Evolutionary conservation across 768 basidiomycete species (phyloP).

Genomic region (Trametes villosa): DNA sequence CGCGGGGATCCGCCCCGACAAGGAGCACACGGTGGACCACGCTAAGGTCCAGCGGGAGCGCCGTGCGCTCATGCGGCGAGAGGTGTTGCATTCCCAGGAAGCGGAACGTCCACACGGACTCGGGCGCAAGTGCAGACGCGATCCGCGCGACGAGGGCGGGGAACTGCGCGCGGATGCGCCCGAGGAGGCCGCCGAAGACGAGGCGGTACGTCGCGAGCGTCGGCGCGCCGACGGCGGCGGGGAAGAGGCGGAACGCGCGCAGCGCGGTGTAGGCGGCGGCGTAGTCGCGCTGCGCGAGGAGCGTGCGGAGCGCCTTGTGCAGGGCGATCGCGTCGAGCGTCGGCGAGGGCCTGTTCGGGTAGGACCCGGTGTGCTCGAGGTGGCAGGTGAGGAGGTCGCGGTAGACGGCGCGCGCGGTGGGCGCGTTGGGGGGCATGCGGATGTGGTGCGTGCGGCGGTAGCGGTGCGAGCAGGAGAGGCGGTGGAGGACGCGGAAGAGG

Average conservation of each 20-base stretch:
- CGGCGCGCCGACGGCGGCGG: slow-evolving; percentile 1
- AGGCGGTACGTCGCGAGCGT: slow-evolving; percentile 24
- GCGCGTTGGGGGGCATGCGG: slow-evolving; percentile 28
- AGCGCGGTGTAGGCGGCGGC: slow-evolving; percentile 49
- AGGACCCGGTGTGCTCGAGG: slow-evolving; percentile 24
- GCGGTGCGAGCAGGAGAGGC: slow-evolving; percentile 15
- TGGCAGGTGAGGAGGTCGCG: slow-evolving; percentile 48
- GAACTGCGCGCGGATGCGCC: slow-evolving; percentile 15
- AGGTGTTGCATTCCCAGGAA: slow-evolving; percentile 27
- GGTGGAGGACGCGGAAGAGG: slow-evolving; percentile 43
- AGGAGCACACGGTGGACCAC: slow-evolving; percentile 24
- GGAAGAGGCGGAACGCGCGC: slow-evolving; percentile 27
- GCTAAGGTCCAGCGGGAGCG: slow-evolving; percentile 9
- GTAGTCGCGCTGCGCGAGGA: slow-evolving; percentile 51
- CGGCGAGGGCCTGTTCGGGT: slow-evolving; percentile 6
- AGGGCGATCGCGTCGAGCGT: slow-evolving; percentile 35
- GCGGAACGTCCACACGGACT: slow-evolving; percentile 26
- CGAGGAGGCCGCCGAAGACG: slow-evolving; percentile 20
- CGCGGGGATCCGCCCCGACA: slow-evolving; percentile 17
- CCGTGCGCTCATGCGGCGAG: neutral
- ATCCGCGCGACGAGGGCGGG: slow-evolving; percentile 9
- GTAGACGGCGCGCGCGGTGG: slow-evolving; percentile 48
- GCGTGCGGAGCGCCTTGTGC: slow-evolving; percentile 48
- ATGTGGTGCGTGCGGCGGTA: slow-evolving; percentile 21
- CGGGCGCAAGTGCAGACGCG: neutral